Evolutionary conservation across 495 filamentous ascomycete species (phyloP), one percentile per base, ranked within the genome.

Genomic region (Neurospora intermedia): DNA sequence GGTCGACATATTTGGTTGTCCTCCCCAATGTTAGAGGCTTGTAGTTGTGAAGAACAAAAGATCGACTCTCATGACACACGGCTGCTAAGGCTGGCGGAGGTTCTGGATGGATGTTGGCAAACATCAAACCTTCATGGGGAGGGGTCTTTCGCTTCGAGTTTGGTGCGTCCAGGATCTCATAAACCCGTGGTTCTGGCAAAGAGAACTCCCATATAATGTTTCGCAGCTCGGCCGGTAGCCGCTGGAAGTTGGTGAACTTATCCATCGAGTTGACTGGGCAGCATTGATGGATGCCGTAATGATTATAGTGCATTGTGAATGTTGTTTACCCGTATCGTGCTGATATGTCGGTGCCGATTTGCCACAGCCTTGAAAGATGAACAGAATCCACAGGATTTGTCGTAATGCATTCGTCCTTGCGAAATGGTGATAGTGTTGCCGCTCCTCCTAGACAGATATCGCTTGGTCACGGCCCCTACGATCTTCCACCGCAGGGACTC

Each of bases 131-230:
- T 62, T 81, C 75, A 16, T 81, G 80, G 6, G 84, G 79, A 10
- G 80, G 80, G 11, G 81, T 81, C 69, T 81, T 82, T 70, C 77
- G 80, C 69, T 79, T 77, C 13, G 84, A 80, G 70, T 80, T 80
- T 40, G 84, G 84, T 4, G 83, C 82, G 73, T 86, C 84, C 42
- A 86, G 76, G 7, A 86, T 83, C 72, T 86, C 84, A 76, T 83
- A 86, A 11, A 84, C 83, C 69, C 84, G 83, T 18, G 83, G 48
- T 43, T 85, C 83, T 13, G 84, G 84, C 42, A 86, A 78, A 3
- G 84, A 81, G 73, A 81, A 84, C 70, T 80, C 80, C 84, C 84
- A 86, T 74, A 83, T 80, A 74, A 82, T 82, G 74, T 78, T 78
- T 62, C 81, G 80, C 18, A 83, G 76, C 78, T 83, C 81, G 38